Conservation (phyloP, 2,329 filamentous ascomycete genomes). For the Verticillium zaregamsianum region DNA sequence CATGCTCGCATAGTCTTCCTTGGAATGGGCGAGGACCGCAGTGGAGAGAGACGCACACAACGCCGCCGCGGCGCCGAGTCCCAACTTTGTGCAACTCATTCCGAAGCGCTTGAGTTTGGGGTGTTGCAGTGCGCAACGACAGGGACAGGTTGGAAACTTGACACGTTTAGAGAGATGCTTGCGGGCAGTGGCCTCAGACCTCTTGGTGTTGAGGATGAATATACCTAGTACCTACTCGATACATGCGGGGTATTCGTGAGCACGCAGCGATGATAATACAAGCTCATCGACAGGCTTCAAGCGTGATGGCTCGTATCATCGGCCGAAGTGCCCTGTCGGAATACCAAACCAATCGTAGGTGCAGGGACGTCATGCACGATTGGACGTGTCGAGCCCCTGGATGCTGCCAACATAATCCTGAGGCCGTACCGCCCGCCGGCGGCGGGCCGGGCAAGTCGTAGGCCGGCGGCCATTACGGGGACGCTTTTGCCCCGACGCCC, state of each 20-base stretch:
- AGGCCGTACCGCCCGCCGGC: neutral
- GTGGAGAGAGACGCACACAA: neutral
- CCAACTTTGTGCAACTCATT: neutral
- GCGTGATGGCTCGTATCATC: neutral
- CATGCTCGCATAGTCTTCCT: conserved; percentile 3
- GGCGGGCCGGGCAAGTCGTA: neutral
- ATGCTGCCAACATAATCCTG: neutral
- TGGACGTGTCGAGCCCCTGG: neutral
- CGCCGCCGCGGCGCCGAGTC: no score
- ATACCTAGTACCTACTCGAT: neutral
- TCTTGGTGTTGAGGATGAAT: no score
- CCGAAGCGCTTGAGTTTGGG: neutral
- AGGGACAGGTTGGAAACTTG: neutral
- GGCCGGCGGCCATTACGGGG: neutral
- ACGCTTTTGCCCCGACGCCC: neutral
- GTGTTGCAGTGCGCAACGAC: neutral
- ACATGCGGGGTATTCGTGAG: neutral
- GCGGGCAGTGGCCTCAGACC: neutral
- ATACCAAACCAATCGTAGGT: neutral
- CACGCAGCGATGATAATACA: neutral
- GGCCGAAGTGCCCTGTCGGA: neutral
- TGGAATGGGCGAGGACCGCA: neutral
- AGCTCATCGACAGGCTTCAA: neutral
- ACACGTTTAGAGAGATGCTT: neutral
- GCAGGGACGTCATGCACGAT: neutral